Evolutionary conservation across 495 filamentous ascomycete species (phyloP).

Genomic region (Penicillium pancosmium): DNA sequence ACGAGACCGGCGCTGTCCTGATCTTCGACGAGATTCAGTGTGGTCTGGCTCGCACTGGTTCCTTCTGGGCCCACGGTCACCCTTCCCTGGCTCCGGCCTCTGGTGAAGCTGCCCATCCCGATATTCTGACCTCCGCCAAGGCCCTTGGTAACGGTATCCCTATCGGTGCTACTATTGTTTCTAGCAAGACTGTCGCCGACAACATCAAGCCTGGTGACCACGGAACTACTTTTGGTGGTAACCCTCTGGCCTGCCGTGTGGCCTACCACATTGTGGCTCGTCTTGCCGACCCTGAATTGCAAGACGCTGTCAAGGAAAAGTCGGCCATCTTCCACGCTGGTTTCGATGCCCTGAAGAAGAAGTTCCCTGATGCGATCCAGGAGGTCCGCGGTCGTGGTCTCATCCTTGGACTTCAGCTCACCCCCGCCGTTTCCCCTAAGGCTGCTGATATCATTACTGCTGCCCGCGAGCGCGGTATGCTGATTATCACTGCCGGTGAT

Average conservation of each 20-base stretch:
- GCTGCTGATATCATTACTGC: constrained; percentile 69
- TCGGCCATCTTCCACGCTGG: constrained; percentile 63
- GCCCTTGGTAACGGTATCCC: constrained; percentile 96
- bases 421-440: constrained; percentile 61
- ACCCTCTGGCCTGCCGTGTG: constrained; percentile 82
- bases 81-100: constrained; percentile 50
- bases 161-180: constrained; percentile 87
- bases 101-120: constrained; percentile 76
- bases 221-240: constrained; percentile 96
- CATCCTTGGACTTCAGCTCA: constrained; percentile 83
- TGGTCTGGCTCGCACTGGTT: constrained; percentile 82
- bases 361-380: constrained; percentile 70
- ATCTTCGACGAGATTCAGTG: constrained; percentile 98
- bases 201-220: constrained; percentile 92
- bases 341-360: constrained; percentile 63
- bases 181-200: constrained; percentile 69
- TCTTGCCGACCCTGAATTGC: constrained; percentile 66
- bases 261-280: constrained; percentile 82
- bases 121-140: constrained; percentile 92
- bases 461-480: constrained; percentile 81
- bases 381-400: constrained; percentile 84
- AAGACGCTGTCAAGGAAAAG: constrained; percentile 65
- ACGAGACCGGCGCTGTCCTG: constrained; percentile 83
- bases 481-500: constrained; percentile 89
- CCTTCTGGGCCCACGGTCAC: constrained; percentile 85